Evolutionary conservation across 768 basidiomycete genomes (phyloP).

Genomic region (Mycena polygramma): DNA sequence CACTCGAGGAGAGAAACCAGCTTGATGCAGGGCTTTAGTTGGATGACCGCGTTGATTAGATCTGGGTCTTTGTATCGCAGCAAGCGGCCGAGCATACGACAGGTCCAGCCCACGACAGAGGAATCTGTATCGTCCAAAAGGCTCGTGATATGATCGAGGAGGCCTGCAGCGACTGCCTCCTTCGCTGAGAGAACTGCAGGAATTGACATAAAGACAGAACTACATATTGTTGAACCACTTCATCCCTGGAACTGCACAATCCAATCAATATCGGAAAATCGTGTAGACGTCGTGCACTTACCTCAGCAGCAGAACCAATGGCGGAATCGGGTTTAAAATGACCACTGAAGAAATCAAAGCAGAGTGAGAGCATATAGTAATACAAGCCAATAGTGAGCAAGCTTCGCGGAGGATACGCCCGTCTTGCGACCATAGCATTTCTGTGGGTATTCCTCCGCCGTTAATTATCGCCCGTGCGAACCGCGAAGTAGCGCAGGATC

Average conservation of each 20-base stretch:
- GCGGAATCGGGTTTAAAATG: not conserved
- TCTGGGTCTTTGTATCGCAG: too few species aligned
- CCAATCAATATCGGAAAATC: not conserved
- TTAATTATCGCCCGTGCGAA: not conserved
- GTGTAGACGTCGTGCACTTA: not conserved
- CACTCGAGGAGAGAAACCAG: not conserved
- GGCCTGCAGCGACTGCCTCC: not conserved
- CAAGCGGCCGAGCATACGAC: not conserved
- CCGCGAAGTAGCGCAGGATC: too few species aligned
- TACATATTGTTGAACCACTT: not conserved
- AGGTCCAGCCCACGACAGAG: not conserved
- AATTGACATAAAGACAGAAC: too few species aligned
- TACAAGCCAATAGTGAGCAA: not conserved
- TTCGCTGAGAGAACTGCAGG: not conserved
- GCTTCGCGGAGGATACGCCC: not conserved
- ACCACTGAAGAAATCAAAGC: not conserved
- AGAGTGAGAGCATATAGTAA: not conserved
- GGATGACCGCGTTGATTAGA: not conserved
- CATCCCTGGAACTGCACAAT: not conserved
- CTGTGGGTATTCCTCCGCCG: not conserved
- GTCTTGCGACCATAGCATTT: not conserved
- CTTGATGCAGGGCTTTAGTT: not conserved
- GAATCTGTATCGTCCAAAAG: not conserved
- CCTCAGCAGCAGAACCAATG: not conserved
- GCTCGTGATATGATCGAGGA: not conserved